Base-by-base conservation (phyloP, 108 stramenopile genomes). In the Parietichytrium sp. region DNA sequence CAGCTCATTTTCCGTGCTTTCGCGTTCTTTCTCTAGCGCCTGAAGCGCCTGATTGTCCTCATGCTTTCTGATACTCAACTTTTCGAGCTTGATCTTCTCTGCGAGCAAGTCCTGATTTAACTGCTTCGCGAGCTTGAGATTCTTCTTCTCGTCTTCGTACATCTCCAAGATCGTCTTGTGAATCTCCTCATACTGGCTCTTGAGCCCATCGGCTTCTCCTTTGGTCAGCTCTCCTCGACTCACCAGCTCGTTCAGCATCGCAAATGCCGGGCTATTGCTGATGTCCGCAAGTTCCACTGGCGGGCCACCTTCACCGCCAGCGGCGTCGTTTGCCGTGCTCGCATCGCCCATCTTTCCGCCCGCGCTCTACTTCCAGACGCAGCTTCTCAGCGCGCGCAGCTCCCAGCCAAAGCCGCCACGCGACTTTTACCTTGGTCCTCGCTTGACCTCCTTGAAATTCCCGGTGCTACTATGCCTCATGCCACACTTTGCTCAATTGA, bases 1-100 rank as follows among this genome's bases (percentile, higher is more conserved):
- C 23, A 86, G 51, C 53, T 88, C 83, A 15, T 26, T 48, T 25
- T 78, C 72, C 25, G 79, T 18, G 45, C 4, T 30, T n/a, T 80
- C 54, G 1, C 52, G 18, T 25, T 55, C 52, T 27, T 84, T 51
- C 18, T 84, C 78, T 4, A 54, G 30, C 55, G 49, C 29, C 31
- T 80, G 16, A 3, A 47, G 29, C 52, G 54, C 42, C 47, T 30
- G 52, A 2, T 36, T 29, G 3, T 54, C 81, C 72, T 84, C 81
- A 20, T 84, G 54, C 80, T 84, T 42, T 23, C 61, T 48, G 12
- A 61, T 45, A 15, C 48, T 29, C 3, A 54, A 82, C 83, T 89
- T 89, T 36, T 89, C 88, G 29, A 89, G 51, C 18, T 80, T 72
- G 47, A 87, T 88, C 47, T 87, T 55, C 84, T 89, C 88, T 3